These are phyloP conservation scores for Aspergillus nidulans DNA, from an alignment of 495 filamentous ascomycete species.

Conservation along the genomic window DNA sequence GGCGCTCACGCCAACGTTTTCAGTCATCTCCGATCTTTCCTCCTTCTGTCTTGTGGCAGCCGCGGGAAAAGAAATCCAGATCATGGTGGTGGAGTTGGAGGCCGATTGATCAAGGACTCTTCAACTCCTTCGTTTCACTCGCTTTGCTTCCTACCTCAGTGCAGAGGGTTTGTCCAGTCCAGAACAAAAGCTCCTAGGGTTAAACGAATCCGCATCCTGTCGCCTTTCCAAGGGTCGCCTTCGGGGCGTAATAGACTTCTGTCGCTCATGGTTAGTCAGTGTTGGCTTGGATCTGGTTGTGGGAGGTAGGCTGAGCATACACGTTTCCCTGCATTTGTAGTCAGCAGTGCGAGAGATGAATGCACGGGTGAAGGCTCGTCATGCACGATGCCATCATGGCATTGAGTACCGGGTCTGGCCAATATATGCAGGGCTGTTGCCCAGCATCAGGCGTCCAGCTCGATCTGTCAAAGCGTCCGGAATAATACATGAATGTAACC, in stretches of 20 bases:
- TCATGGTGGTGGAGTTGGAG: not conserved
- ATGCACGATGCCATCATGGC: not conserved
- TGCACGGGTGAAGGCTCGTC: not conserved
- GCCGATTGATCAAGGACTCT: constrained; percentile 1
- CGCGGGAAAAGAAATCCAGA: not conserved
- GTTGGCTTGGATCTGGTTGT: not conserved
- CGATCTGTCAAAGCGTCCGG: not conserved
- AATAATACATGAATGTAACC: not conserved
- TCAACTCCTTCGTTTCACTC: not conserved
- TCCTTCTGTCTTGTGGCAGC: not conserved
- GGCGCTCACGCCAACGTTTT: not conserved
- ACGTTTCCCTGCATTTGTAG: not conserved
- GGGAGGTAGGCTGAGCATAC: not conserved
- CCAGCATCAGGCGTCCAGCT: not conserved
- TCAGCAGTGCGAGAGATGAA: not conserved
- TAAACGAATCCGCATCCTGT: not conserved
- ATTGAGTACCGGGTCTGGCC: not conserved
- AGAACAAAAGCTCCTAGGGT: not conserved
- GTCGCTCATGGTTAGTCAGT: not conserved
- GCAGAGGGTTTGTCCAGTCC: not conserved
- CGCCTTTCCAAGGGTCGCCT: not conserved
- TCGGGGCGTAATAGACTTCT: not conserved
- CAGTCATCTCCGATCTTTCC: constrained; percentile 6
- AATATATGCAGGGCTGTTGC: constrained; percentile 4
- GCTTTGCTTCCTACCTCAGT: too few species aligned